Evolutionary conservation across 805 yeast genomes (phyloP).

Genomic region (Candida patagonica): DNA sequence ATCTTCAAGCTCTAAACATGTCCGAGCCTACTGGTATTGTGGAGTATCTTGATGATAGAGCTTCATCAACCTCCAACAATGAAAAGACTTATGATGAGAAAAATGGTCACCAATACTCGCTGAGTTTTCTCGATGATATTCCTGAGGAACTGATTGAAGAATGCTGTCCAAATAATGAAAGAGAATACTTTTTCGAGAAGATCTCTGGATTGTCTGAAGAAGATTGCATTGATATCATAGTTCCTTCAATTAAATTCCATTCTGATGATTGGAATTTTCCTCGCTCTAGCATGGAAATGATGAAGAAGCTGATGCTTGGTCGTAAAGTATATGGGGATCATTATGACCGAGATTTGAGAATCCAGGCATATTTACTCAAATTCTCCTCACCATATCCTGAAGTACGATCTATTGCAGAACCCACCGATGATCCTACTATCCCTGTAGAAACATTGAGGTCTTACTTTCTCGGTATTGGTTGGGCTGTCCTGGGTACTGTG

Average conservation of each 20-base stretch:
- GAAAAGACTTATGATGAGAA: too few species aligned
- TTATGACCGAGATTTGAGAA: slow-evolving; percentile 9
- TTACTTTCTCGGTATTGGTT: slow-evolving; percentile 28
- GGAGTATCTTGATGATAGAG: too few species aligned
- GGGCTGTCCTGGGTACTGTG: slow-evolving; percentile 46
- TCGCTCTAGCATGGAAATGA: slow-evolving; percentile 27
- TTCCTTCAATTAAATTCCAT: slow-evolving; percentile 3
- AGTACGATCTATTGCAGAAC: slow-evolving; percentile 45
- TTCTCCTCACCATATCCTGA: slow-evolving; percentile 48
- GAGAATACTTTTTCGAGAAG: slow-evolving; percentile 10
- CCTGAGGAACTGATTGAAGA: slow-evolving; percentile 11
- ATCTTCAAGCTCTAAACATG: too few species aligned
- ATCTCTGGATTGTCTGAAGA: slow-evolving; percentile 5
- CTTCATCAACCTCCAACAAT: too few species aligned
- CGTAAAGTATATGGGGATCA: slow-evolving; percentile 7
- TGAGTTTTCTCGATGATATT: too few species aligned
- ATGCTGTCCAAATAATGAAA: slow-evolving; percentile 14
- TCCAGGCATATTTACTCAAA: slow-evolving; percentile 9
- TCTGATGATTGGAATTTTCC: slow-evolving; percentile 12
- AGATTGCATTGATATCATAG: slow-evolving; percentile 7
- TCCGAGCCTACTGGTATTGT: too few species aligned
- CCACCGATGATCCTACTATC: slow-evolving; percentile 38
- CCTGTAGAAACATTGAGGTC: slow-evolving; percentile 43
- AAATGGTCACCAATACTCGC: too few species aligned
- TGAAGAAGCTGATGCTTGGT: slow-evolving; percentile 21